Evolutionary conservation across 164 flowering plant genomes (phyloP), one percentile per base, ranked within the genome.

Genomic region (Santalum album): DNA sequence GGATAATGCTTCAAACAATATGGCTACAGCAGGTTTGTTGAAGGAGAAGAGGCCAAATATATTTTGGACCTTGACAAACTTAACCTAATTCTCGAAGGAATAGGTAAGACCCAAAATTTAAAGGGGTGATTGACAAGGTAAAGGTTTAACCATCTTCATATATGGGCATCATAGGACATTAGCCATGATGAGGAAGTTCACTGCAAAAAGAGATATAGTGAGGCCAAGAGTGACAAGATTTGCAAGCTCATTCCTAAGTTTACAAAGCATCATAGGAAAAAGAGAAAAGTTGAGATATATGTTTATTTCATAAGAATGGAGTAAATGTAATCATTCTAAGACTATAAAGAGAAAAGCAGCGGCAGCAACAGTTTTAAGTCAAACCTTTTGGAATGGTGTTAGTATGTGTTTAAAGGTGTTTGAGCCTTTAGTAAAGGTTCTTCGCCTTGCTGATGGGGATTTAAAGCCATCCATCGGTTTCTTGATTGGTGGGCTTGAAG

Each of bases 401-500:
- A 14, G 1, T 12, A 7, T 49, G 6, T 32, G 34, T 12, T 16
- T 57, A 18, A 46, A 21, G 5, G 54, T 49, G 15, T 34, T 48
- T 9, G 18, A 15, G 5, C 45, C 53, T 2, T n/a, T 57, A 21
- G 53, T 57, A 20, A 32, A 36, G 21, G 54, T 57, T 32, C 61
- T 57, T 36, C 7, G 46, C 6, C 53, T 32, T 49, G 61, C 49
- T 47, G 27, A 47, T 25, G 29, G 29, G 7, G 61, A 47, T 20
- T 3, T 6, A 23, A 57, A 49, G 20, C 61, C 61, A 2, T 32
- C 54, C n/a, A 34, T 47, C 54, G 61, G 43, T 14, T 57, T 47
- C 24, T 32, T 32, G 18, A 12, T 10, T 45, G 51, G 40, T 3
- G 39, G 9, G 20, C 36, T 56, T 26, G 20, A 55, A 39, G 35